A percentile compares a stretch with the other conserved stretches of the same genome.
Conservation (phyloP, 208 protist genomes). For the Wallacemonas sp. region DNA sequence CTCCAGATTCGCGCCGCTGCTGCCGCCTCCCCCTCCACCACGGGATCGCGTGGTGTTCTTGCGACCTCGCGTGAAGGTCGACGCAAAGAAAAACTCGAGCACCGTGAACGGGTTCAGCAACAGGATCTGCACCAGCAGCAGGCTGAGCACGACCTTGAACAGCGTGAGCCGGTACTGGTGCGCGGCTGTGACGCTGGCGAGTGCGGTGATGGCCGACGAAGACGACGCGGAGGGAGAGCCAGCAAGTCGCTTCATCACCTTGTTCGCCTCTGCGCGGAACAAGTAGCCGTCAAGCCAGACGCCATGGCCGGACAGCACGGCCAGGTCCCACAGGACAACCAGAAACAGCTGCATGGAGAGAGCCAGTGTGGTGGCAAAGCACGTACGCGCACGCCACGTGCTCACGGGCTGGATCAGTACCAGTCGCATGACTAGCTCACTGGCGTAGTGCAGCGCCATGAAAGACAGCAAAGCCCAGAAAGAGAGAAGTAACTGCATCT, state of each 20-base stretch:
- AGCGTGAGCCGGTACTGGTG: neutral
- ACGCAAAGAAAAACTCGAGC: neutral
- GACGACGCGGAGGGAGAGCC: too few relatives aligned
- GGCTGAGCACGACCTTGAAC: neutral
- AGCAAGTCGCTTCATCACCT: too few relatives aligned
- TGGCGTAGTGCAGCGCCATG: constrained; percentile 25
- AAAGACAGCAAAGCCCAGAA: constrained; percentile 2
- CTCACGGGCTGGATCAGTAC: constrained; percentile 50
- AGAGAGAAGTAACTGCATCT: constrained; percentile 7
- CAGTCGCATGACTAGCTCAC: constrained; percentile 38
- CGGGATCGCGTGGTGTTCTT: neutral
- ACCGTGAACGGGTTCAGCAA: neutral
- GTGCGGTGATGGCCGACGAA: neutral
- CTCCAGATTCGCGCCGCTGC: neutral
- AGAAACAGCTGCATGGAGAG: constrained; percentile 38
- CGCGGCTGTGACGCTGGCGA: neutral
- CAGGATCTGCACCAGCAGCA: constrained; percentile 6
- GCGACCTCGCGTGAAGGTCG: neutral
- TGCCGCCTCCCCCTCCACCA: neutral
- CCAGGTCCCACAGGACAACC: constrained; percentile 34
- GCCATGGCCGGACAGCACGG: constrained; percentile 10
- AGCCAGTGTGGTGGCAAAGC: constrained; percentile 42
- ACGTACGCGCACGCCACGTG: constrained; percentile 20
- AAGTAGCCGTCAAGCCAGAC: neutral
- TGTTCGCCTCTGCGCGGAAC: neutral